Evolutionary conservation across 2,329 filamentous ascomycete genomes (phyloP), one percentile per base, ranked within the genome.

Genomic region (Ciborinia camelliae): DNA sequence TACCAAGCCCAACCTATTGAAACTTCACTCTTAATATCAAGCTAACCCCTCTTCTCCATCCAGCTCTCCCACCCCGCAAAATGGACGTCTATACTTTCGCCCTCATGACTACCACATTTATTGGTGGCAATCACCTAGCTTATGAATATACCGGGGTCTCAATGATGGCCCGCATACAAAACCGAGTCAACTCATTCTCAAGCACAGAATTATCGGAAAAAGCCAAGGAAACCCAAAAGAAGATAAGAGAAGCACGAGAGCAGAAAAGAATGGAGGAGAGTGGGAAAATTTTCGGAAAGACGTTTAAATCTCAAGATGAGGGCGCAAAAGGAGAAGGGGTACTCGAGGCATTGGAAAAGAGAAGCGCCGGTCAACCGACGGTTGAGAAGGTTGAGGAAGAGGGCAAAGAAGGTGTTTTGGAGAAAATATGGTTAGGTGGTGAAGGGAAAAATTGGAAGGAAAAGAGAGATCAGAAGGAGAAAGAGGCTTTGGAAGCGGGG

Each of bases 31-130:
- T 45, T 12, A 45, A 30, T 45, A 10, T 10, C 3, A 5, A 57
- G 8, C 54, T 57, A 18, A 57, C 12, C 39, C 12, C 23, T 51
- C n/a, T 39, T 54, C 28, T 43, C 39, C 37, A 45, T 23, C 18
- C 18, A 57, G 71, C 81, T 20, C 75, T 88, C 12, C 86, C 86
- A 12, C 86, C 86, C 0, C 83, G 86, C 53, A 87, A 87, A 75
- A 75, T 88, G 58, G 85, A 88, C 72, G 71, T 83, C 62, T 87
- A 85, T 76, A 87, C 85, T 23, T 78, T 85, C 69, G 78, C 78
- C 0, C 79, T 88, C 9, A 75, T 79, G 50, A 74, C 78, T 35
- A 79, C 79, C 2, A 74, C 71, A 9, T 69, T 70, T 26, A 48
- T 71, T 2, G 70, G 69, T 37, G 70, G 65, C 3, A 75, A 76